Evolutionary conservation across 2,329 filamentous ascomycete species (phyloP).

Genomic region (Beauveria asiatica): DNA sequence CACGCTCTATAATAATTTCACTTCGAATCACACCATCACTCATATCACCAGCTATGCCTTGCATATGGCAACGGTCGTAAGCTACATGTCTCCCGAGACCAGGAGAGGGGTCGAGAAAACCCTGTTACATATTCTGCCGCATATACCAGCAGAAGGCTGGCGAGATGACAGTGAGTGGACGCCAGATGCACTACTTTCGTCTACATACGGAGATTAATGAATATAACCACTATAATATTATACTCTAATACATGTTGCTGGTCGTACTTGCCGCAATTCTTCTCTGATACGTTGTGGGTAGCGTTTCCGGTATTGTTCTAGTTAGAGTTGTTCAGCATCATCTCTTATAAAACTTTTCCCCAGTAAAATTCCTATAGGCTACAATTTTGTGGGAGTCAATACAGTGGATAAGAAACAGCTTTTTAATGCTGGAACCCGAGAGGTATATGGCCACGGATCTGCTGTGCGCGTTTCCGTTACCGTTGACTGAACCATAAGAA

Average conservation of each 20-base stretch:
- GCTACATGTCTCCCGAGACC: conserved; percentile 1
- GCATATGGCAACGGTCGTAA: not conserved
- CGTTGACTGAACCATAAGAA: no score
- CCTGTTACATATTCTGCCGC: not conserved
- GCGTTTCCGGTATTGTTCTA: not conserved
- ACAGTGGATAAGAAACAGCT: no score
- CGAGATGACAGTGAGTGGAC: not conserved
- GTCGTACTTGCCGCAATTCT: not conserved
- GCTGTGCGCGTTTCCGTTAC: no score
- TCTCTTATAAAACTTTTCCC: fast-evolving
- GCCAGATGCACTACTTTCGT: not conserved
- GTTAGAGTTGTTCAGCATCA: no score
- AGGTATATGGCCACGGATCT: no score
- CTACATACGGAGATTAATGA: not conserved
- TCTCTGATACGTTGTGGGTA: not conserved
- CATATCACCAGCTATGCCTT: not conserved
- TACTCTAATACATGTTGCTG: no score
- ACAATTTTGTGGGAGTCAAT: no score
- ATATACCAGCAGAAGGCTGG: not conserved
- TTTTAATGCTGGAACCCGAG: no score
- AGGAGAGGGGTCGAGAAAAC: not conserved
- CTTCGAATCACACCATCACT: no score
- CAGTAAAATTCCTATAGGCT: no score
- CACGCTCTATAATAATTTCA: not conserved
- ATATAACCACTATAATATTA: not conserved